Evolutionary conservation across 2,329 filamentous ascomycete species (phyloP).

Genomic region (Raffaelea ambrosiae): DNA sequence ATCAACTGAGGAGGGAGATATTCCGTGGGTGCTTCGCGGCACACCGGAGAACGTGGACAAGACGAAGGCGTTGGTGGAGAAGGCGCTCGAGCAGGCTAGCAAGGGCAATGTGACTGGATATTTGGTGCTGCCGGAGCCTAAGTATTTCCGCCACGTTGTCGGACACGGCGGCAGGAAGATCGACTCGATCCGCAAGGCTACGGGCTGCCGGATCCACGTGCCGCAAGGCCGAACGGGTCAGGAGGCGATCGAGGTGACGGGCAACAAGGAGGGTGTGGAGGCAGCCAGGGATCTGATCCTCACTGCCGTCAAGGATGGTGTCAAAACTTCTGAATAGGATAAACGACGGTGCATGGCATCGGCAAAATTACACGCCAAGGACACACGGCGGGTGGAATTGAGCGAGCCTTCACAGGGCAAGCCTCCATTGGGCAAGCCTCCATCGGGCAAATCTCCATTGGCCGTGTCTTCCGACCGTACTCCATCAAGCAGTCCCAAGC

Average conservation of each 20-base stretch:
- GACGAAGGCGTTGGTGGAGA: conserved; percentile 66
- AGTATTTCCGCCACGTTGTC: conserved; percentile 83
- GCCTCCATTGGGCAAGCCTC: too few relatives aligned
- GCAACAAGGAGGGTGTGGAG: conserved; percentile 71
- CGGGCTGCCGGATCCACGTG: conserved; percentile 88
- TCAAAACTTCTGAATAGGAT: too few relatives aligned
- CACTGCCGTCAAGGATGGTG: conserved; percentile 59
- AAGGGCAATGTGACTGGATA: conserved; percentile 72
- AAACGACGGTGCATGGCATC: too few relatives aligned
- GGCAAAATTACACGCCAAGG: too few relatives aligned
- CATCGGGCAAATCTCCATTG: too few relatives aligned
- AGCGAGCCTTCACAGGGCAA: too few relatives aligned
- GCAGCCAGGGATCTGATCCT: conserved; percentile 84
- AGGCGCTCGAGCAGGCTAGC: conserved; percentile 62
- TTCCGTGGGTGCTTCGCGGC: conserved; percentile 85
- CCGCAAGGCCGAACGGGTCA: conserved; percentile 51
- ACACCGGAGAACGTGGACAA: conserved; percentile 69
- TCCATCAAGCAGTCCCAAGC: too few relatives aligned
- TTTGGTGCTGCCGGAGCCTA: conserved; percentile 80
- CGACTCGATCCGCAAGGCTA: conserved; percentile 85
- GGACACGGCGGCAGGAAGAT: conserved; percentile 85
- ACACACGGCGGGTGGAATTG: too few relatives aligned
- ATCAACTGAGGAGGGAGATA: conserved; percentile 55
- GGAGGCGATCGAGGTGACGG: conserved; percentile 87
- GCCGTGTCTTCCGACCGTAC: too few relatives aligned